These are phyloP conservation scores for Xylaria sp. DNA, from an alignment of 2,329 filamentous ascomycete genomes.

Conservation along the genomic window DNA sequence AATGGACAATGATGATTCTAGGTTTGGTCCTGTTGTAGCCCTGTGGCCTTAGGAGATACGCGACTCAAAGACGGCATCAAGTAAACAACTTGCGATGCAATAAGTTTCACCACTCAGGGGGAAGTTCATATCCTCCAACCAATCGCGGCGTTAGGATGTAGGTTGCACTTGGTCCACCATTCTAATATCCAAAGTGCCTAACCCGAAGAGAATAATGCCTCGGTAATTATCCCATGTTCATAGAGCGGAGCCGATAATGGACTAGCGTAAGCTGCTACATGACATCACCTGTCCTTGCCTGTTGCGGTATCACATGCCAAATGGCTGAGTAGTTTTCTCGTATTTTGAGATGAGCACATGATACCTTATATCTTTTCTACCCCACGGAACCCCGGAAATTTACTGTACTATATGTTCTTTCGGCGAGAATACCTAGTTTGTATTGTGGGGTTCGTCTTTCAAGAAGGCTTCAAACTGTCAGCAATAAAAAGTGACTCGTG, in stretches of 20 bases:
- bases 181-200: background rate
- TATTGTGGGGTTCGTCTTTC: conserved; percentile 11
- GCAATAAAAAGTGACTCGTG: conserved; percentile 28
- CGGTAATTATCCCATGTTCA: background rate
- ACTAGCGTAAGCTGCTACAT: conserved; percentile 1
- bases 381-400: conserved; percentile 24
- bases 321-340: background rate
- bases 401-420: background rate
- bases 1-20: too few species aligned
- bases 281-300: too few species aligned
- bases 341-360: conserved; percentile 1
- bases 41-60: too few species aligned
- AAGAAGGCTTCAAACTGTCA: conserved; percentile 6
- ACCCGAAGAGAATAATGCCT: background rate
- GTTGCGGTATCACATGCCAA: conserved; percentile 18
- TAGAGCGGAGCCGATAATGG: background rate
- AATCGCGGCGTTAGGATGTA: too few species aligned
- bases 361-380: background rate
- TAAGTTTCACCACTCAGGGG: too few species aligned
- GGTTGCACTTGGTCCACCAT: too few species aligned
- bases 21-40: too few species aligned
- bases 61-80: too few species aligned
- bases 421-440: background rate
- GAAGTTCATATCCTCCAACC: too few species aligned
- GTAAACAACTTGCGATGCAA: too few species aligned